Evolutionary conservation across 129 eudicot species (phyloP), one percentile per base, ranked within the genome.

Genomic region (Helichrysum umbraculigerum): DNA sequence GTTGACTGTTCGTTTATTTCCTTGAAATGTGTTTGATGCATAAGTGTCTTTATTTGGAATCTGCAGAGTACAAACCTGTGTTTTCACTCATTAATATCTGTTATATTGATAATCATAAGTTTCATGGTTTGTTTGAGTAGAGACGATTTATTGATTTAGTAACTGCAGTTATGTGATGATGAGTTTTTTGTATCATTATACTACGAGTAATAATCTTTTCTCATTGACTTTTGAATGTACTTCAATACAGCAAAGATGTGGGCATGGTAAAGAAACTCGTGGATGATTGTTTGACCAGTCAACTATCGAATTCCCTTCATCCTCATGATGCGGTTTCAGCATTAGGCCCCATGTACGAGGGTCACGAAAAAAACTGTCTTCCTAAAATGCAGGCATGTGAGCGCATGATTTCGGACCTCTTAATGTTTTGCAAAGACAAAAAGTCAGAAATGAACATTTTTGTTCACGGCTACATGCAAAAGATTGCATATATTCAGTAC

Each of bases 301-400:
- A 93, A 72, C 59, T 87, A 61, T 85, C 96, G 28, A 76, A 86
- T 72, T 88, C 97, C 4, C 93, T 90, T 25, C 93, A 91, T 76
- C 97, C 94, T 44, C 96, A 91, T 75, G 99, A 94, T 80, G 99
- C 97, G 2, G 96, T 94, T 82, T 94, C 96, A 41, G 97, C 99
- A 57, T 69, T 94, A 81, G 99, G 99, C 56, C 96, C 90, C 68
- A 91, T 91, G 93, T 94, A 94, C 32, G 92, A 87, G 69, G 85
- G 89, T 76, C 97, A 94, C 60, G 96, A 89, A 16, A 91, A 89
- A 80, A 87, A 71, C 74, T 82, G 84, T 79, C 88, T 94, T 20
- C 99, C 97, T 4, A 91, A 79, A 75, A 87, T 94, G 93, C 88
- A 68, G 47, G 80, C 84, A 41, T 94, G 96, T 59, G 99, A 91